Conservation (phyloP, 495 filamentous ascomycete species). For the Trichocladium uniseriatum region DNA sequence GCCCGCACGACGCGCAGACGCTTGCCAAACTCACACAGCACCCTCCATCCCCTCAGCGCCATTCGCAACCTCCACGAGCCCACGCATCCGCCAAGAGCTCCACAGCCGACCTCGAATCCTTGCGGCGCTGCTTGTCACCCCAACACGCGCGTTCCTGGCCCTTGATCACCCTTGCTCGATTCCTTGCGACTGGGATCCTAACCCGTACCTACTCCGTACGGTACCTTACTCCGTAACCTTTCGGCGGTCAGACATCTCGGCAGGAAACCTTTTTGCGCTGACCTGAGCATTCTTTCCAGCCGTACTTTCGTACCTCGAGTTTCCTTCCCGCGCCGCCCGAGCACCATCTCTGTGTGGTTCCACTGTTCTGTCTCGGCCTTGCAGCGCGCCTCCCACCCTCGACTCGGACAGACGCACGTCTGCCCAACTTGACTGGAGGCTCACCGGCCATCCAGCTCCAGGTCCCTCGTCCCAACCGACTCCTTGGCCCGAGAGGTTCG, state of each 20-base stretch:
- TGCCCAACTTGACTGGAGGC: slow-evolving; percentile 20
- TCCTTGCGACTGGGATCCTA: slow-evolving; percentile 7
- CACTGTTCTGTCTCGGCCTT: slow-evolving; percentile 25
- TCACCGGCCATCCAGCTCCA: slow-evolving; percentile 7
- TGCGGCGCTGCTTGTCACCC: too few species aligned
- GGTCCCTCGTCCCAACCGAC: slow-evolving; percentile 7
- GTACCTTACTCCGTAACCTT: slow-evolving; percentile 7
- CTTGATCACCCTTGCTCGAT: slow-evolving; percentile 13
- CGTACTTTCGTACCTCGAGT: slow-evolving; percentile 8
- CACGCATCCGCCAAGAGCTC: too few species aligned
- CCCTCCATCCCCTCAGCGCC: too few species aligned
- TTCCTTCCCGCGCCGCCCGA: slow-evolving; percentile 13
- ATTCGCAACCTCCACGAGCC: too few species aligned
- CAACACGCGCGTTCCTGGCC: slow-evolving; percentile 17
- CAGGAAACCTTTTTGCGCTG: slow-evolving; percentile 11
- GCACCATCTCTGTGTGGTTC: slow-evolving; percentile 4
- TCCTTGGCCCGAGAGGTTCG: slow-evolving; percentile 21
- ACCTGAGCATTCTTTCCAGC: slow-evolving; percentile 12
- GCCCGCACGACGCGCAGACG: too few species aligned
- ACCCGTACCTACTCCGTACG: too few species aligned
- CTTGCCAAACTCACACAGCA: too few species aligned
- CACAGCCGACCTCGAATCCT: too few species aligned
- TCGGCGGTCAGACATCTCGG: slow-evolving; percentile 11
- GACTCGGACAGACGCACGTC: slow-evolving; percentile 21
- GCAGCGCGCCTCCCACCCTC: slow-evolving; percentile 16